These are phyloP conservation scores for Helenozyma rhizophorensis DNA, from an alignment of 805 yeast genomes.

Conservation along the genomic window DNA sequence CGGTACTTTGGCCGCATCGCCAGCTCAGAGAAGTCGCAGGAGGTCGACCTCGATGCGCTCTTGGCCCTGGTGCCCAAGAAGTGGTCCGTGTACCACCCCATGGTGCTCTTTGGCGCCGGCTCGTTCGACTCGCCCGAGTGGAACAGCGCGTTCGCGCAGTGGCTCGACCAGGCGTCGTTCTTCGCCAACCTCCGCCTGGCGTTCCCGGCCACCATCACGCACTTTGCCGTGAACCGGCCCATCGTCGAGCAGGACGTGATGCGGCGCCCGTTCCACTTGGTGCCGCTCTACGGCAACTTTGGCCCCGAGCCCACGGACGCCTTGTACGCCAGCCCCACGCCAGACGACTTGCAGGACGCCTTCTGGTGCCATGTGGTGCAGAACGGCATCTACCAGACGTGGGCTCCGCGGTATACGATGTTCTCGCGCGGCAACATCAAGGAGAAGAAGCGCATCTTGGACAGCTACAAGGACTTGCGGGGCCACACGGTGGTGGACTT, in stretches of 20 bases:
- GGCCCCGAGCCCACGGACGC: conserved; percentile 39
- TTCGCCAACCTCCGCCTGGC: conserved; percentile 10
- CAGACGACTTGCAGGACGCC: conserved; percentile 44
- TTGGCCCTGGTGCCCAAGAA: conserved; percentile 39
- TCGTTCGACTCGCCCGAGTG: conserved; percentile 42
- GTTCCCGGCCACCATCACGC: conserved; percentile 33
- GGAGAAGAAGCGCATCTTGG: conserved; percentile 66
- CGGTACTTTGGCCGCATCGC: conserved; percentile 1
- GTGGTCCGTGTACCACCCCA: conserved; percentile 64
- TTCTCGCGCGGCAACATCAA: conserved; percentile 83
- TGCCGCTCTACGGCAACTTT: conserved; percentile 63
- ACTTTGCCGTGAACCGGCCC: conserved; percentile 69
- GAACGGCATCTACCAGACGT: conserved; percentile 69
- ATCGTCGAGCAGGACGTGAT: conserved; percentile 51
- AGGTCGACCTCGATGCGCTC: background rate
- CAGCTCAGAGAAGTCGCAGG: background rate
- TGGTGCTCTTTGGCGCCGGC: conserved; percentile 52
- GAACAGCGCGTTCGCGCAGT: conserved; percentile 12
- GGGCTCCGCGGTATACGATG: conserved; percentile 88
- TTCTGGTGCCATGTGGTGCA: conserved; percentile 73
- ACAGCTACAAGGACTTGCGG: conserved; percentile 31
- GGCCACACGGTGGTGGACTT: conserved; percentile 56
- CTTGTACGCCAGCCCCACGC: conserved; percentile 15
- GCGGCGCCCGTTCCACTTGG: conserved; percentile 61
- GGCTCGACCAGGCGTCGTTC: conserved; percentile 8